Base-by-base conservation (phyloP, 2,329 filamentous ascomycete species). In the Ophiocordyceps camponoti-leonardi region DNA sequence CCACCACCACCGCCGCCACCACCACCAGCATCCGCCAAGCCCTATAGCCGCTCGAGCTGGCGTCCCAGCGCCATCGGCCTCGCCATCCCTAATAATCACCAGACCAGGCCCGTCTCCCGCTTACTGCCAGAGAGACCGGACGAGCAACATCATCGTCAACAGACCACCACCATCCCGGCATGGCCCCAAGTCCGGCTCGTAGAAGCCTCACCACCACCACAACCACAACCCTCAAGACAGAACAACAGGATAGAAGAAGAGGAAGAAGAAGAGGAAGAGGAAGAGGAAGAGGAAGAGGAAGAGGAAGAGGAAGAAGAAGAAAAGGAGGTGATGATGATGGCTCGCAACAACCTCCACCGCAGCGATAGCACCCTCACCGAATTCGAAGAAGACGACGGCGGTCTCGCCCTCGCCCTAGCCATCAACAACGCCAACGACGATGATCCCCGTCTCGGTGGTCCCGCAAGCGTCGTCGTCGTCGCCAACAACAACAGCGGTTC, bases 311-410 rank as follows among this genome's bases (percentile, higher is more conserved):
- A n/a, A n/a, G n/a, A n/a, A n/a, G n/a, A n/a, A n/a, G n/a, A n/a
- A n/a, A n/a, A n/a, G n/a, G n/a, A n/a, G n/a, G n/a, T n/a, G n/a
- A n/a, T n/a, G n/a, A n/a, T n/a, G n/a, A n/a, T n/a, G n/a, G n/a
- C n/a, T n/a, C n/a, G n/a, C n/a, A n/a, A 23, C 44, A 43, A 18
- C 44, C 45, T 19, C 13, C 18, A 6, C 42, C 42, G 58, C 11
- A 61, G 60, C 20, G 64, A 68, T 46, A 68, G 72, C 56, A 61
- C 67, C 47, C 59, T 72, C 49, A 68, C 71, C 10, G 65, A 76
- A 57, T 69, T 75, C 47, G 71, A 75, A 49, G 67, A 75, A 57
- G 67, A 72, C 52, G 59, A n/a, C n/a, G n/a, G n/a, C n/a, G n/a
- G n/a, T n/a, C n/a, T n/a, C n/a, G n/a, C n/a, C n/a, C n/a, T n/a